These are phyloP conservation scores for Rhexocercosporidium sp. DNA, from an alignment of 2,329 filamentous ascomycete species.

Conservation along the genomic window DNA sequence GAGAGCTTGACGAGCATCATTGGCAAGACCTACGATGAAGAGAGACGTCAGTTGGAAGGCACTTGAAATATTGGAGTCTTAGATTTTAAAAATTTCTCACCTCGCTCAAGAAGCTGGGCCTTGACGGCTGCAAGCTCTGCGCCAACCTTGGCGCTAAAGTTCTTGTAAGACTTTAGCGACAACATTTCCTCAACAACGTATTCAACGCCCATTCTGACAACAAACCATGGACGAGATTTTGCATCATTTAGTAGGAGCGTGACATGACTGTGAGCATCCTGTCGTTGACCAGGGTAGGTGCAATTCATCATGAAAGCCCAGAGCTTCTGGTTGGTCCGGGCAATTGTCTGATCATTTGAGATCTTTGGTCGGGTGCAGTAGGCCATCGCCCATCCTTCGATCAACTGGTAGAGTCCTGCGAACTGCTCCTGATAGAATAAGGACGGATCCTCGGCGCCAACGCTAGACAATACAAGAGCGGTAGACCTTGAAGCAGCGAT, in stretches of 20 bases:
- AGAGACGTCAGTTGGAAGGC: constrained; percentile 16
- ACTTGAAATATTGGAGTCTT: background rate
- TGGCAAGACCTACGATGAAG: constrained; percentile 27
- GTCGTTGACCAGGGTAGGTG: constrained; percentile 35
- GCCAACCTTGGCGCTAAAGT: constrained; percentile 38
- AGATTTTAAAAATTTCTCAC: constrained; percentile 30
- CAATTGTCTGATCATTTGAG: constrained; percentile 32
- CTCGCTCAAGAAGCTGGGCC: constrained; percentile 32
- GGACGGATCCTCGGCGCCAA: constrained; percentile 13
- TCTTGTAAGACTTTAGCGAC: constrained; percentile 43
- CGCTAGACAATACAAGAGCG: constrained; percentile 19
- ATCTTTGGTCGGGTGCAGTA: constrained; percentile 34
- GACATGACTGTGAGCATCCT: constrained; percentile 43
- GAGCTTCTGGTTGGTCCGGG: constrained; percentile 35
- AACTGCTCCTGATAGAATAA: constrained; percentile 27
- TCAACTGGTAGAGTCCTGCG: constrained; percentile 27
- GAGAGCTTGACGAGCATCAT: constrained; percentile 42
- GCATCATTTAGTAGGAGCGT: constrained; percentile 43
- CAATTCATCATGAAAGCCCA: constrained; percentile 47
- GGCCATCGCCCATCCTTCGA: constrained; percentile 40
- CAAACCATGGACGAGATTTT: constrained; percentile 43
- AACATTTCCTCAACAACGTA: constrained; percentile 46
- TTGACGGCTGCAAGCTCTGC: constrained; percentile 33
- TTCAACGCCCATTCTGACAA: constrained; percentile 47
- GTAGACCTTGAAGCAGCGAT: constrained; percentile 12